Base-by-base conservation (phyloP, 441 rosid species). In the Metrosideros polymorpha region DNA sequence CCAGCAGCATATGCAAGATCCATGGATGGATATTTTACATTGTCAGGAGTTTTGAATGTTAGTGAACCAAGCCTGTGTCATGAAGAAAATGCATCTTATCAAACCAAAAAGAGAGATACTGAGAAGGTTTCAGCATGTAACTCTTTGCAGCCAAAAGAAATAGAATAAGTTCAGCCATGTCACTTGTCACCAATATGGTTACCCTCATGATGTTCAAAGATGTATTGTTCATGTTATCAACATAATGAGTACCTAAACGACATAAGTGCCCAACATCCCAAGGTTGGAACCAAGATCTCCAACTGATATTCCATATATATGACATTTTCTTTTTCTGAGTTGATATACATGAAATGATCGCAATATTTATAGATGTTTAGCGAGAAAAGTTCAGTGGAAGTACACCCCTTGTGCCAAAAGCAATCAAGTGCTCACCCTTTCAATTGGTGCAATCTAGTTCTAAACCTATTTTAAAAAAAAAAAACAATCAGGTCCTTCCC, bases 1-100 rank as follows among this genome's bases (percentile, higher is more conserved):
- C 98, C 98, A 57, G 99, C 99, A 61, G 99, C 92, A 88, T 96
- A 97, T 84, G 98, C 96, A 87, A 97, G 99, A 87, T 93, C 94
- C 98, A 97, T 93, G 35, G 99, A 97, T 53, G 98, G 99, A 85
- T 94, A 97, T 89, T 97, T 97, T 59, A 91, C 94, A 71, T 94
- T 95, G 91, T 97, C 98, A 6, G 99, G 98, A 84, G 94, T 90
- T 92, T 92, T 93, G 89, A 96, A 97, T 52, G 99, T 95, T 89
- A 97, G 90, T 27, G 99, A 94, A 83, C 98, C 99, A 27, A 93
- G 94, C 91, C 99, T 96, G 95, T 89, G 32, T 45, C 82, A 45
- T 43, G 35, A 9, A 63, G 47, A 61, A 32, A 66, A 27, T 42
- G 47, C 50, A 86, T 43, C 87, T 54, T 85, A 39, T 86, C 50